phyloP scores from a whole-genome alignment of 2,329 filamentous ascomycete genomes.

The Pestalotiopsis sp. region DNA sequence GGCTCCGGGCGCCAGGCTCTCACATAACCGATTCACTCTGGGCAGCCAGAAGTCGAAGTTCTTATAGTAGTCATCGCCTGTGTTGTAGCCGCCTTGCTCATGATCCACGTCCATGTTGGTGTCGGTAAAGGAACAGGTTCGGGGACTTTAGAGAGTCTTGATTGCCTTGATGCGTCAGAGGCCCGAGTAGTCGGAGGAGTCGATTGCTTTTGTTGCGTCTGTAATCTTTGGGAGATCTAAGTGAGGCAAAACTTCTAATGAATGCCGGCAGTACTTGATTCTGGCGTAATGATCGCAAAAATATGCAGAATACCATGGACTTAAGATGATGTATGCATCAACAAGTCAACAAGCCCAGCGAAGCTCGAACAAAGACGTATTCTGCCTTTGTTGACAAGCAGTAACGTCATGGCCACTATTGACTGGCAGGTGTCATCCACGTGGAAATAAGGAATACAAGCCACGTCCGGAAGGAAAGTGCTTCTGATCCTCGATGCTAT shows the following conservation, averaged over 20 bases:
- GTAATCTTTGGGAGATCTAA: background rate
- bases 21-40: background rate
- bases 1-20: background rate
- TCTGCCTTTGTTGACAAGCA: background rate
- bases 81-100: background rate
- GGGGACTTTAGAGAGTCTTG: background rate
- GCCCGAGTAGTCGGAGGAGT: background rate
- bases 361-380: background rate
- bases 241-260: background rate
- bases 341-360: background rate
- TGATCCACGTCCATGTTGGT: background rate
- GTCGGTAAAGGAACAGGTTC: background rate
- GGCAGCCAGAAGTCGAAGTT: background rate
- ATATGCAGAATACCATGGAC: background rate
- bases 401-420: background rate
- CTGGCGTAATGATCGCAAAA: background rate
- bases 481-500: background rate
- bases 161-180: background rate
- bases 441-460: background rate
- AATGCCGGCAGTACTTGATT: background rate
- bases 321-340: background rate
- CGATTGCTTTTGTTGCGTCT: background rate
- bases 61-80: slow-evolving; percentile 5
- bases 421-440: background rate
- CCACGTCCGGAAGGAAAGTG: background rate